Percentiles rank a stretch among this genome's conserved stretches.
Evolutionary conservation across 352 stramenopile genomes (phyloP).

Genomic region (Phytophthora litchii): DNA sequence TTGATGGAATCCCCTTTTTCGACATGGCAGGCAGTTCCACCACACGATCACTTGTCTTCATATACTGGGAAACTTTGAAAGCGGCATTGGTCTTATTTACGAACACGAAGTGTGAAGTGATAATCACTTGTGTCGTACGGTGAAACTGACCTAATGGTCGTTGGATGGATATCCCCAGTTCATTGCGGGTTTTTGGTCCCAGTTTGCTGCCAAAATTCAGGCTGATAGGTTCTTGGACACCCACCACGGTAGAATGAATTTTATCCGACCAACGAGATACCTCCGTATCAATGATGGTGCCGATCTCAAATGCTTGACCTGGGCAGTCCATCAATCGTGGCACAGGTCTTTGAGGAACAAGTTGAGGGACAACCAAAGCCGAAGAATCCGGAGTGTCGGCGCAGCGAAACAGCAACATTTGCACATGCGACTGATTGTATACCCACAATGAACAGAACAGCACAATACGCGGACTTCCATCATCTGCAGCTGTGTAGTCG

Average conservation of each 20-base stretch:
- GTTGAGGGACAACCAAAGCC: conserved; percentile 61
- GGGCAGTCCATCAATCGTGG: conserved; percentile 87
- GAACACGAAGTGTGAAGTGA: conserved; percentile 87
- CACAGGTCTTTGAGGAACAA: conserved; percentile 70
- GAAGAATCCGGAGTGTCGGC: conserved; percentile 55
- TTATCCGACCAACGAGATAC: conserved; percentile 87
- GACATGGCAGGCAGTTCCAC: conserved; percentile 60
- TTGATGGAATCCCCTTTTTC: conserved; percentile 41
- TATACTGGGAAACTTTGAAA: conserved; percentile 82
- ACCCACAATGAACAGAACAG: conserved; percentile 88
- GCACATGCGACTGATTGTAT: conserved; percentile 91
- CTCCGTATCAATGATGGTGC: conserved; percentile 85
- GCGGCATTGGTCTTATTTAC: conserved; percentile 81
- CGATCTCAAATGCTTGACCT: conserved; percentile 84
- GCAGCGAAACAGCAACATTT: conserved; percentile 77
- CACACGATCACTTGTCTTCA: conserved; percentile 62
- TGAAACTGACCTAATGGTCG: conserved; percentile 87
- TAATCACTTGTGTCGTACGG: conserved; percentile 84
- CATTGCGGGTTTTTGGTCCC: conserved; percentile 68
- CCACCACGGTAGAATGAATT: conserved; percentile 86
- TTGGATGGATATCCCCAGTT: conserved; percentile 88
- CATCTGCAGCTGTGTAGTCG: conserved; percentile 83
- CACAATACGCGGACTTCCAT: conserved; percentile 84
- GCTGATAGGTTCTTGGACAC: conserved; percentile 81
- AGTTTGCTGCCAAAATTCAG: conserved; percentile 79